Conservation (phyloP, 495 filamentous ascomycete genomes). For the Tuber microsphaerosporum region DNA sequence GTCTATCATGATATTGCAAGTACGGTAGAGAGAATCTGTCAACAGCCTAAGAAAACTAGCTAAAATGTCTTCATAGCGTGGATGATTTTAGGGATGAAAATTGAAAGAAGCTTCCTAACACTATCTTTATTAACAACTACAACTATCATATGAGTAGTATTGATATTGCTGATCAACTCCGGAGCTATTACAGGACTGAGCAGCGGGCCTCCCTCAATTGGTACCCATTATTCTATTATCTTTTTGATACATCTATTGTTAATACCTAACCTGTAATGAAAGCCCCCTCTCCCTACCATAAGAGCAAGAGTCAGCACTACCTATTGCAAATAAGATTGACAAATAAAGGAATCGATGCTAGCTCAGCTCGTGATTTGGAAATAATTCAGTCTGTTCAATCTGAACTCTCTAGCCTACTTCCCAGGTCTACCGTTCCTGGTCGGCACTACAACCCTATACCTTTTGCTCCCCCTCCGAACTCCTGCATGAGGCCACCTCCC, state of each 20-base stretch:
- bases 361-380: no score
- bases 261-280: slow-evolving; percentile 7
- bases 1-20: slow-evolving; percentile 5
- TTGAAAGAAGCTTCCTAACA: neutral
- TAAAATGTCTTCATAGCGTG: neutral
- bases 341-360: no score
- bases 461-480: no score
- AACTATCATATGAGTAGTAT: no score
- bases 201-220: slow-evolving; percentile 16
- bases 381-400: no score
- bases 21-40: neutral
- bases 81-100: neutral
- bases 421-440: no score
- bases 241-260: slow-evolving; percentile 31
- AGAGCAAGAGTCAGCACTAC: no score
- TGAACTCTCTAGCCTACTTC: no score
- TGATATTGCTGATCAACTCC: slow-evolving; percentile 35
- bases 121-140: slow-evolving; percentile 24
- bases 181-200: slow-evolving; percentile 29
- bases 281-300: neutral
- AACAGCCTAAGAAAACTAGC: neutral
- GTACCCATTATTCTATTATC: slow-evolving; percentile 34
- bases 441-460: no score
- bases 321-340: no score
- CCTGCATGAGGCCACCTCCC: no score